Base-by-base conservation (phyloP, 331 rosid genomes). In the Malus hybrid region DNA sequence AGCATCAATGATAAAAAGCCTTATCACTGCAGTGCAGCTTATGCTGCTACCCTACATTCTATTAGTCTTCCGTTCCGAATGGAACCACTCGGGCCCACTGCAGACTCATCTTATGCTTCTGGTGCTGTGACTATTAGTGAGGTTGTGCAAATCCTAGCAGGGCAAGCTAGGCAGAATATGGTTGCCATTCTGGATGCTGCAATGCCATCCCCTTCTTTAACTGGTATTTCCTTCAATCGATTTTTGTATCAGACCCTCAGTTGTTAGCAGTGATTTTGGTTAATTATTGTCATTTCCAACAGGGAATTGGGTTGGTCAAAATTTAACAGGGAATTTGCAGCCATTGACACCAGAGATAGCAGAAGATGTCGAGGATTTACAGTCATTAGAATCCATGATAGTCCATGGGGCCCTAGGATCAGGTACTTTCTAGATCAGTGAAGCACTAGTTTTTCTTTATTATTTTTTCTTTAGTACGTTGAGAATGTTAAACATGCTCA, bases 21-120 rank as follows among this genome's bases (percentile, higher is more conserved):
- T 65, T 91, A 90, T 81, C 97, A 93, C 85, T 83, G 90, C 75
- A 91, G 96, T 77, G 93, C 97, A 64, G 91, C 78, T 69, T 93
- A 93, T 82, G 96, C 94, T 71, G 87, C 96, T 79, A 80, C 97
- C 33, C 78, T 93, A 70, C 97, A 91, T 79, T 82, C 96, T 62
- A 78, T 90, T 68, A 89, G 93, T 79, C 89, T 91, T 61, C 97
- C 97, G 55, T 91, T 91, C 66, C 90, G 93, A 75, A 88, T 93
- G 93, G 86, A 78, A 80, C 86, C 93, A 6, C 82, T 74, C 72
- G 90, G 94, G 36, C 97, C 96, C 27, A 76, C 82, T 69, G 44
- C 86, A 75, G 82, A 86, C 76, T 80, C 90, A 22, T 63, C 76
- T 70, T 82, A 85, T 54, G 76, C 83, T 78, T 88, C 88, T 11